Evolutionary conservation across 495 filamentous ascomycete genomes (phyloP).

Genomic region (Aspergillus bertholletiae): DNA sequence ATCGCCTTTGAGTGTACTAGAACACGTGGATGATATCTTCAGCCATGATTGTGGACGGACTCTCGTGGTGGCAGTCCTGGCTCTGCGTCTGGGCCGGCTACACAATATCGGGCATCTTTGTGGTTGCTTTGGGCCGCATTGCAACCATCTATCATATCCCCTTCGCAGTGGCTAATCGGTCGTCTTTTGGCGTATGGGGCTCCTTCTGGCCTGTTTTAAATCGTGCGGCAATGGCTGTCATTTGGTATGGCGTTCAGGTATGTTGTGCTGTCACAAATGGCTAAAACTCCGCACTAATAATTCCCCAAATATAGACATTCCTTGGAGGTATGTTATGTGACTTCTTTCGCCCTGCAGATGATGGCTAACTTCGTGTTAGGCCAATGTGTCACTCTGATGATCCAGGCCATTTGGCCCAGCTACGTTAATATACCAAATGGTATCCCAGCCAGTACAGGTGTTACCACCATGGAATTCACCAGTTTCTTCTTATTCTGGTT

Average conservation of each 20-base stretch:
- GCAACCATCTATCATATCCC: constrained; percentile 88
- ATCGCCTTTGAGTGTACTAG: too few relatives aligned
- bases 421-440: constrained; percentile 64
- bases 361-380: too few relatives aligned
- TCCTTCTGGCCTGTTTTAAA: constrained; percentile 90
- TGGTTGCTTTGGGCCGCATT: constrained; percentile 79
- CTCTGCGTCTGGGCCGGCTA: constrained; percentile 85
- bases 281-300: too few relatives aligned
- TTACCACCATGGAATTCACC: constrained; percentile 69
- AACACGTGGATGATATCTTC: constrained; percentile 98
- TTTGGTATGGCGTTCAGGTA: constrained; percentile 73
- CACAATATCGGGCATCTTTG: constrained; percentile 68
- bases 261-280: too few relatives aligned
- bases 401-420: constrained; percentile 73
- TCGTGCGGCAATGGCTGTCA: constrained; percentile 78
- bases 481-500: constrained; percentile 88
- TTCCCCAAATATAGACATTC: too few relatives aligned
- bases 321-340: too few relatives aligned
- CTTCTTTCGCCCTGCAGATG: too few relatives aligned
- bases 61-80: constrained; percentile 97
- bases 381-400: constrained; percentile 78
- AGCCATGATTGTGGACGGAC: constrained; percentile 69
- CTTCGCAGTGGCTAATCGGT: constrained; percentile 76
- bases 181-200: constrained; percentile 85
- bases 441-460: constrained; percentile 62